Base-by-base conservation (phyloP, 768 basidiomycete species). In the Termitomyces sp. region DNA sequence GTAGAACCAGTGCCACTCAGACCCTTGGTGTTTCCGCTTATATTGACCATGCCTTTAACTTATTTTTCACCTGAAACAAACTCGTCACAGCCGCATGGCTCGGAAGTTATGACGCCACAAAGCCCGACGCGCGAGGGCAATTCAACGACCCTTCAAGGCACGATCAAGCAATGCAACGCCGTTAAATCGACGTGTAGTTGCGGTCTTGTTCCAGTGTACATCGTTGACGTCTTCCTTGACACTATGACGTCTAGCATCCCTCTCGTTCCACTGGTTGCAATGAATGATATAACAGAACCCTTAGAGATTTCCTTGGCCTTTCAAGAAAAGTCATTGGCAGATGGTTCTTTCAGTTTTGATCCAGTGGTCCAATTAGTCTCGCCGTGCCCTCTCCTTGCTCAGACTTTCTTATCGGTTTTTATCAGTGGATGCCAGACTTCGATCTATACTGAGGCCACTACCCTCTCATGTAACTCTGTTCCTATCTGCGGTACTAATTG, bases 351-450 rank as follows among this genome's bases (percentile, higher is more conserved):
- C 10, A 63, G 69, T 53, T 72, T 79, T 59, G 74, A 77, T 59
- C 72, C 79, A 4, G 72, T 73, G 6, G 73, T 86, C 22, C 77
- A 80, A 45, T 76, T 85, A 60, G 68, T 69, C n/a, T 84, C 84
- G 4, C 73, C 76, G 1, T 75, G 70, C 9, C 66, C 70, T 3
- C 72, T 83, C 56, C 60, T 69, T 18, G 73, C 73, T 48, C 76
- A 75, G 45, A 76, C 78, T 1, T 72, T 72, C 4, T 80, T 80
- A 63, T 70, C 72, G 10, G 77, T 86, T 5, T 79, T 75, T 61
- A 47, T 73, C 52, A 74, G 74, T 45, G 77, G 73, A 12, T 69
- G 53, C 33, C 51, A 28, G 22, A 51, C 69, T 22, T 70, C 80
- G 33, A 69, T 83, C 46, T 77, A 83, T 61, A 70, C 68, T n/a